Conservation (phyloP, 139 green algal species). For the Mesotaenium endlicherianum region DNA sequence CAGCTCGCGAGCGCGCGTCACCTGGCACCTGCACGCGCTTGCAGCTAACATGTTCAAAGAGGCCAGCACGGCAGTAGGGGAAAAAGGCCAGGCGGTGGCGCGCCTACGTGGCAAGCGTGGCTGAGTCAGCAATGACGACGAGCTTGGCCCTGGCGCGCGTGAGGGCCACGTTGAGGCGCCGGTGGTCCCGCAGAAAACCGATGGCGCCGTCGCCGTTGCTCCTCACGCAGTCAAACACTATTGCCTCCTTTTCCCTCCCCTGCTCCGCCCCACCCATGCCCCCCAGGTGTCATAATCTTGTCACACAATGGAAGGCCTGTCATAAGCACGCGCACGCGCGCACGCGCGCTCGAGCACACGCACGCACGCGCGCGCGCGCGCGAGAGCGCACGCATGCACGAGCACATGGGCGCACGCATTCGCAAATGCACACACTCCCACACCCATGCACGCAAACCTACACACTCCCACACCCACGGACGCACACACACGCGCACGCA, state of each 20-base stretch:
- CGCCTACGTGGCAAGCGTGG: constrained; percentile 38
- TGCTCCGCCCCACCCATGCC: no score
- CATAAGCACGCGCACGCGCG: no score
- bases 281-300: no score
- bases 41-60: neutral
- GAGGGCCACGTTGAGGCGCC: constrained; percentile 56
- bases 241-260: constrained; percentile 32
- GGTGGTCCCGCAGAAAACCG: constrained; percentile 45
- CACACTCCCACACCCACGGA: no score
- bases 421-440: neutral
- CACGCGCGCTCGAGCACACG: neutral
- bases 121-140: constrained; percentile 50
- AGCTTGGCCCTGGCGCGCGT: constrained; percentile 51
- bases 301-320: no score
- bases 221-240: constrained; percentile 36
- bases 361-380: no score
- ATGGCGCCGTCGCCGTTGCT: constrained; percentile 24
- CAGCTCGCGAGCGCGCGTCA: neutral
- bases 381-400: neutral
- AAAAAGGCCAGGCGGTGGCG: neutral
- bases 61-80: neutral
- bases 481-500: no score
- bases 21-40: neutral
- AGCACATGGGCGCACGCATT: no score
- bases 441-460: no score